Conservation (phyloP, 208 protist species). For the Novymonas esmeraldas region DNA sequence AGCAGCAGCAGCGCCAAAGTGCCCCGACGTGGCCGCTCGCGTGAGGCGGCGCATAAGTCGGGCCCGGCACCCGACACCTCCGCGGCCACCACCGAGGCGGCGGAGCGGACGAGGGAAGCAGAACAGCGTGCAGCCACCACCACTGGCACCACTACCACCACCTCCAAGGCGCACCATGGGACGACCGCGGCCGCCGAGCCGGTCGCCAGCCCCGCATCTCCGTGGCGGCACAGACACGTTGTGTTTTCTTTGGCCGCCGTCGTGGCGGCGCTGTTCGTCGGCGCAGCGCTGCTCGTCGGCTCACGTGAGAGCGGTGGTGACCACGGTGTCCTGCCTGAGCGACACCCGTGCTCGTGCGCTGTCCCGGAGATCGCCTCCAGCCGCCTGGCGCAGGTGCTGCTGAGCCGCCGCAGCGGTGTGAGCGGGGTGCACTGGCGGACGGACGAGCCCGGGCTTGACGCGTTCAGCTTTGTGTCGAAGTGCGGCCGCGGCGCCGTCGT, state of each 20-base stretch:
- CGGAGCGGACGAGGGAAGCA: neutral
- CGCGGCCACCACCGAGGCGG: neutral
- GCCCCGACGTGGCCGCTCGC: neutral
- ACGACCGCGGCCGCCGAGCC: too few species aligned
- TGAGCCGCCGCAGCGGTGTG: slow-evolving; percentile 36
- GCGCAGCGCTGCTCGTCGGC: neutral
- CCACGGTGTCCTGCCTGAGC: neutral
- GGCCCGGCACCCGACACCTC: neutral
- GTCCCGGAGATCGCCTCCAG: slow-evolving; percentile 10
- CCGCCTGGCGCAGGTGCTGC: slow-evolving; percentile 23
- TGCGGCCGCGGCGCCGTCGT: slow-evolving; percentile 17
- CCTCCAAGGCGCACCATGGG: too few species aligned
- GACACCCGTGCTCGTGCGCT: slow-evolving; percentile 26
- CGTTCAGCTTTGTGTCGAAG: slow-evolving; percentile 11
- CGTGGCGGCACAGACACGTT: too few species aligned
- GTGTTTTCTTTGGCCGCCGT: too few species aligned
- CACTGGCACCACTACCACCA: too few species aligned
- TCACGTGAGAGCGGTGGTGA: neutral
- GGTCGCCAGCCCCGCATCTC: too few species aligned
- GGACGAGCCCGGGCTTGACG: neutral
- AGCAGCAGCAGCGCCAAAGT: neutral
- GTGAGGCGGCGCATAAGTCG: neutral
- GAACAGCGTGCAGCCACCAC: too few species aligned
- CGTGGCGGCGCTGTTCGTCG: neutral
- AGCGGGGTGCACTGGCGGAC: slow-evolving; percentile 38